Percentiles rank a stretch among this genome's conserved stretches.
phyloP scores from a whole-genome alignment of 2,329 filamentous ascomycete genomes.

The Monosporascus sp. region DNA sequence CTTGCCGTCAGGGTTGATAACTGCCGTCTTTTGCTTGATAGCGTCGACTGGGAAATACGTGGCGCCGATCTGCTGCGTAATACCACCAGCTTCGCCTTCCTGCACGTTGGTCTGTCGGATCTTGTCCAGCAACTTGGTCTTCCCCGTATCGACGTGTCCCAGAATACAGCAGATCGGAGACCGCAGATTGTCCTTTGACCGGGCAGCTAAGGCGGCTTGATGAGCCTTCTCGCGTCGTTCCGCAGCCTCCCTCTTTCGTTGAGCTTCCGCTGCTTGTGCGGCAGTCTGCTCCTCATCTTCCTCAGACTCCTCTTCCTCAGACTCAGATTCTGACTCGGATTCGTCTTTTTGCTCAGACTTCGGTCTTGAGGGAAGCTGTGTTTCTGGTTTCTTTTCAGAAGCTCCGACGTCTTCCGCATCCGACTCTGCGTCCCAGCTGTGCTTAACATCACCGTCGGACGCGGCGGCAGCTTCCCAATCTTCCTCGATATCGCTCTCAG shows the following conservation, averaged over 20 bases:
- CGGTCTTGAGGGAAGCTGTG: slow-evolving; percentile 24
- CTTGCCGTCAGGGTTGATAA: slow-evolving; percentile 82
- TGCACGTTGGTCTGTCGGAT: slow-evolving; percentile 98
- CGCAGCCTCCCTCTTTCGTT: slow-evolving; percentile 81
- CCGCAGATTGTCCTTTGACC: slow-evolving; percentile 89
- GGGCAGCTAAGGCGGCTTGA: slow-evolving; percentile 83
- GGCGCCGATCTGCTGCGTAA: slow-evolving; percentile 98
- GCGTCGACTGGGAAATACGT: slow-evolving; percentile 98
- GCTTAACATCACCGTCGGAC: slow-evolving; percentile 74
- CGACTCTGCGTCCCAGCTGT: slow-evolving; percentile 88
- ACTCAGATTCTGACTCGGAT: slow-evolving; percentile 47
- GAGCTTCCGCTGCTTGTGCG: slow-evolving; percentile 64
- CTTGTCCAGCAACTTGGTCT: slow-evolving; percentile 99
- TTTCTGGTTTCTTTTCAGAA: slow-evolving; percentile 20
- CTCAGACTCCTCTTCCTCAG: slow-evolving; percentile 52
- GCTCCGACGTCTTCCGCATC: slow-evolving; percentile 57
- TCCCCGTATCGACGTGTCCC: slow-evolving; percentile 98
- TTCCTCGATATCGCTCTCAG: slow-evolving; percentile 60
- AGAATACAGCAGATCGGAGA: slow-evolving; percentile 99
- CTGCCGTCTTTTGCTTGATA: slow-evolving; percentile 83
- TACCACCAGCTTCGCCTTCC: slow-evolving; percentile 98
- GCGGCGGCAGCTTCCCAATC: slow-evolving; percentile 87
- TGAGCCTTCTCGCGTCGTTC: slow-evolving; percentile 85
- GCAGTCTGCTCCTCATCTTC: slow-evolving; percentile 73
- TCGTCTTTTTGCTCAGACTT: slow-evolving; percentile 30